Base-by-base conservation (phyloP, 2,329 filamentous ascomycete species). In the Cadophora sp. region DNA sequence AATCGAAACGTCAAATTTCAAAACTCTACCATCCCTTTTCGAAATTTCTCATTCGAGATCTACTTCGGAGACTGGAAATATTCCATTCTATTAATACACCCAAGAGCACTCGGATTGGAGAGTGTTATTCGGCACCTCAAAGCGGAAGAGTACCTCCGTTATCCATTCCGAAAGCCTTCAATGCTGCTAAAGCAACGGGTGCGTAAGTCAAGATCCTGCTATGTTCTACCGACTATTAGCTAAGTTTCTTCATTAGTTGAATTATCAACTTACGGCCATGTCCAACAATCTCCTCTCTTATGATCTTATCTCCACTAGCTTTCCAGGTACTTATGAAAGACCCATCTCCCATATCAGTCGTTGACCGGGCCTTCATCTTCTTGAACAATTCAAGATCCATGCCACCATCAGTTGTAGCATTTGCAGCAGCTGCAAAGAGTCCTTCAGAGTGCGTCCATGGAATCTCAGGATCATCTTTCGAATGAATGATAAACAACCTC, bases 381-480 rank as follows among this genome's bases (percentile, higher is more conserved):
- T 72, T 41, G 27, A 77, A 65, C 11, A 75, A 47, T 1, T 56
- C 67, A 9, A 66, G 9, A 20, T 71, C 70, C 70, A 74, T 74
- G 20, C 74, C 79, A 11, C 77, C 77, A 51, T 76, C 71, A 2
- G 81, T 76, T 1, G 83, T 82, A 53, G 86, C 85, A 62, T 83
- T 83, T 1, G 85, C 85, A 0, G 89, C 86, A 0, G 85, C 83
- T 36, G 80, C 80, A 75, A 92, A 93, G 1, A 92, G 79, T 71
- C 82, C 83, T 72, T 90, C 85, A 51, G 89, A 88, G 74, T 94
- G 89, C 1, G 81, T 84, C 80, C 88, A 95, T 0, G 92, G 89
- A 67, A 98, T 97, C 73, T 97, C 93, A 66, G 82, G 81, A 76
- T 98, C 95, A 74, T 97, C 87, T 63, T 85, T 84, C 18, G 94